Base-by-base conservation (phyloP, 176 grass and related monocot species). In the Oryza rufipogon region DNA sequence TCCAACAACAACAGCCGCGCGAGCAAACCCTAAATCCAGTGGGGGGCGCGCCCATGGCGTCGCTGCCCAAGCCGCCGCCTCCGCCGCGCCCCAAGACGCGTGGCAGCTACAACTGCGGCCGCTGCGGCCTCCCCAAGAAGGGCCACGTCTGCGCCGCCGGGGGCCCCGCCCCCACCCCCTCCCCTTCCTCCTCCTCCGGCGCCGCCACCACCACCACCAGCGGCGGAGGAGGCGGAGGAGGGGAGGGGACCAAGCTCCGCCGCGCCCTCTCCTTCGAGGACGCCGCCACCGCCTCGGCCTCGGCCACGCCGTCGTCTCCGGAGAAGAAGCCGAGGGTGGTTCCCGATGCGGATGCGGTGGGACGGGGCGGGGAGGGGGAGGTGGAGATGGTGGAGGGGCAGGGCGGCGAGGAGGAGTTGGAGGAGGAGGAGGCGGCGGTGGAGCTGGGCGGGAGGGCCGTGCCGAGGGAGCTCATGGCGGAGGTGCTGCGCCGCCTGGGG, bases 81-180 rank as follows among this genome's bases (percentile, higher is more conserved):
- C 66, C 84, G 73, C 69, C 69, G 71, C 79, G 77, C 22, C 86
- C 86, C 80, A 96, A 96, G 88, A 86, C 87, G 75, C 93, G 93
- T 32, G 96, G 96, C 70, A 99, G 82, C 91, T 99, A 99, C 84
- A 99, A 96, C 81, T 99, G 96, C 70, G 96, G 96, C 74, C 81
- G 93, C 0, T 99, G 96, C 64, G 96, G 96, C 42, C 87, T 90
- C 36, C 96, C 96, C 68, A 99, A 99, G 86, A 95, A 92, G 85
- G 96, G 96, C 86, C 96, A 99, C 74, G 89, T 94, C 64, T 99
- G 96, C 83, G 10, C 74, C 61, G 54, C 67, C 80, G 44, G 25
- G 48, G 25, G 67, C 79, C 17, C 73, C 71, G 54, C 81, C 17
- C 70, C 76, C 30, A 19, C 51, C 88, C 89, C 83, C 16, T 86